Evolutionary conservation across 2,329 filamentous ascomycete genomes (phyloP), one percentile per base, ranked within the genome.

Genomic region (Aspergillus cejpii): DNA sequence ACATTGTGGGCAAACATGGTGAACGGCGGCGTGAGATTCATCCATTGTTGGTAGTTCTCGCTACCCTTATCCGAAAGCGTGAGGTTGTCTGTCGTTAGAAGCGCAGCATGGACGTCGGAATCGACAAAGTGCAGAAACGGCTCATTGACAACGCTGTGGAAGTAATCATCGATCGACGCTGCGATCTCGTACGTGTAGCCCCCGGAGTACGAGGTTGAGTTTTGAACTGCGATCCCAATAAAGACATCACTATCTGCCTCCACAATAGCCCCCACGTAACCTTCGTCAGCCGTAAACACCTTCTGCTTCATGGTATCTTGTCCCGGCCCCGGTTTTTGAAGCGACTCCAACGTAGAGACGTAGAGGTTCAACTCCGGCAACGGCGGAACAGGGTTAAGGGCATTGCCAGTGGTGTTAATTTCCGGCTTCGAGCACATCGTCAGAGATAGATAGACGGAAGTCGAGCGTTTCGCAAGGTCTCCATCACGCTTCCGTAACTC

Each of bases 391-490:
- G 68, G 72, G 27, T 45, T 27, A 3, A 43, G 23, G 14, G 37
- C 31, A 36, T 15, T 34, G 17, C 31, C 15, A 19, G 71, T 69
- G 8, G 71, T 67, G 31, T 77, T 78, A 31, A 75, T 72, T 15
- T 67, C 62, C 10, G 91, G 92, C 57, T 94, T 88, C 20, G 79
- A 67, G 65, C 92, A 98, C 1, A 87, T 90, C 54, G 89, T 97
- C 34, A 89, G 81, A 2, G 89, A 89, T 43, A 98, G 76, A 64
- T 85, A 96, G 2, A 97, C 72, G 1, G 69, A 78, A 33, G 67
- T 73, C 12, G 66, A 65, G 19, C 66, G 60, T 19, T 60, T 58
- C 23, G 56, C 42, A 33, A 58, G 29, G 15, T 43, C 53, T 28
- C 49, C 48, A 8, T 53, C 45, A 36, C 49, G 44, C 43, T 55